Evolutionary conservation across 805 yeast genomes (phyloP).

Genomic region (Cyberlindnera americana): DNA sequence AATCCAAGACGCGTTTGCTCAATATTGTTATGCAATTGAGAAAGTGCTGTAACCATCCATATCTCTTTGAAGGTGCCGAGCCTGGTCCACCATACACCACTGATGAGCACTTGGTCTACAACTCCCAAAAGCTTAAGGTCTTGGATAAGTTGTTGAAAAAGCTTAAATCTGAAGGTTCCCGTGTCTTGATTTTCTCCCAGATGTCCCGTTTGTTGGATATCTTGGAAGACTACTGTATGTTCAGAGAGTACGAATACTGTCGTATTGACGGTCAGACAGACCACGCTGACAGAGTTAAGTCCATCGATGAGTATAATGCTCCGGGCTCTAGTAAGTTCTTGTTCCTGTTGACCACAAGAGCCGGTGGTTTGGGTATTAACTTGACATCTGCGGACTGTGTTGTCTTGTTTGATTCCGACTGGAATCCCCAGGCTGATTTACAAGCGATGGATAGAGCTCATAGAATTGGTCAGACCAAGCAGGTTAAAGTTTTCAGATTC

Average conservation of each 20-base stretch:
- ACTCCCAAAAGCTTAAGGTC: conserved; percentile 68
- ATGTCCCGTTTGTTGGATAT: conserved; percentile 82
- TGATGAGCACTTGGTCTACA: conserved; percentile 75
- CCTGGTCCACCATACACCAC: conserved; percentile 89
- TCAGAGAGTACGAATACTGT: conserved; percentile 67
- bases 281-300: conserved; percentile 68
- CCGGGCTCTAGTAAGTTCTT: conserved; percentile 70
- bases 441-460: conserved; percentile 92
- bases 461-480: conserved; percentile 83
- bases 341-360: conserved; percentile 78
- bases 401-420: conserved; percentile 72
- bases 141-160: conserved; percentile 64
- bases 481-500: conserved; percentile 73
- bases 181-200: conserved; percentile 77
- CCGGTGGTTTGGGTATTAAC: conserved; percentile 88
- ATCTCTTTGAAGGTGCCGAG: conserved; percentile 81
- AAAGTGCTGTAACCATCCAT: conserved; percentile 84
- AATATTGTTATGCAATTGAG: conserved; percentile 84
- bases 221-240: conserved; percentile 72
- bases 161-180: conserved; percentile 63
- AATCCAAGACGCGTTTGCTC: conserved; percentile 68
- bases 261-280: conserved; percentile 84
- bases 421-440: conserved; percentile 88
- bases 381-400: conserved; percentile 79
- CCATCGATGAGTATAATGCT: conserved; percentile 77